Base-by-base conservation (phyloP, 768 basidiomycete species). In the Phylloporus rhodoxanthus region DNA sequence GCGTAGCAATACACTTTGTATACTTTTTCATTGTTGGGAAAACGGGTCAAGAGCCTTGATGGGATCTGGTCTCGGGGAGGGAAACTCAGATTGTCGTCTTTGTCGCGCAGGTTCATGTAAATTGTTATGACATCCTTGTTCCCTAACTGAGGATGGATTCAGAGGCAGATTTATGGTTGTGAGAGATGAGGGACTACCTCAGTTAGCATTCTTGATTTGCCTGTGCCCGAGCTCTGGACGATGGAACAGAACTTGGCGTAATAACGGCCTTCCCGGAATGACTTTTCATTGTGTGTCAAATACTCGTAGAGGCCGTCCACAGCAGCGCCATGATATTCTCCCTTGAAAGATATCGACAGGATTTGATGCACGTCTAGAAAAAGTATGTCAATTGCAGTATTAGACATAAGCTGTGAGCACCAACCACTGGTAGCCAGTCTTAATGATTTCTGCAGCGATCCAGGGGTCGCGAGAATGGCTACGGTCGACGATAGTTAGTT, bases 221-320 rank as follows among this genome's bases (percentile, higher is more conserved):
- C 57, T 0, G 57, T 59, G 0, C 53, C 57, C 2, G 52, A 58
- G 8, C 57, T 58, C 10, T 58, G 57, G 1, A 54, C 37, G 3
- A 48, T 33, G 9, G 45, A n/a, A n/a, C 56, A 54, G 4, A n/a
- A n/a, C n/a, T n/a, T n/a, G n/a, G n/a, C n/a, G n/a, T n/a, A n/a
- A n/a, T n/a, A n/a, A n/a, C n/a, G n/a, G n/a, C n/a, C n/a, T n/a
- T n/a, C n/a, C n/a, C n/a, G n/a, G n/a, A n/a, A n/a, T n/a, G n/a
- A n/a, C n/a, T n/a, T n/a, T n/a, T n/a, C n/a, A n/a, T n/a, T n/a
- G n/a, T n/a, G n/a, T n/a, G n/a, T n/a, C n/a, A n/a, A 54, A 25
- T 41, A 41, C 9, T 41, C 40, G 21, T 41, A n/a, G 25, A 41
- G 25, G 15, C 40, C 25, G 8, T 41, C 25, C 14, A 26, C 15